Evolutionary conservation across 768 basidiomycete species (phyloP), one percentile per base, ranked within the genome.

Genomic region (Rubroboletus pulcherrimus): DNA sequence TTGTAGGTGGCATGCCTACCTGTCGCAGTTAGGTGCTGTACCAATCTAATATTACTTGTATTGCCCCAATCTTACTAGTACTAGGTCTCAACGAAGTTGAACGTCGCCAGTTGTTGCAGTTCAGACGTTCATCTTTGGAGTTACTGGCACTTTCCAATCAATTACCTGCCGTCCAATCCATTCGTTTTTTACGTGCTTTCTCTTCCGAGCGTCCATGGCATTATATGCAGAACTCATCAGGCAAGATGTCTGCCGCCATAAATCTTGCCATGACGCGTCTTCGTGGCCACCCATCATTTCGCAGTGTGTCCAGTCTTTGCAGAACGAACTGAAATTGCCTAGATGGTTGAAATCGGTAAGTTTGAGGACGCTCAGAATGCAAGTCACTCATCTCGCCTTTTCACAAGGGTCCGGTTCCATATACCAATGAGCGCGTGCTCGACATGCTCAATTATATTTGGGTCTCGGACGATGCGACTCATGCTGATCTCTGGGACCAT

Each of bases 261-360:
- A 33, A 4, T 14, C 35, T 14, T 41, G 31, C 30, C 19, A 46
- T 15, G 54, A 51, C 35, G 11, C 17, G 29, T 43, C 54, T 15
- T 51, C 29, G 26, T 55, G 54, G 48, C 54, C 33, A 11, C 11
- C 30, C 35, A 17, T 9, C 7, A 29, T 51, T 21, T 35, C 35
- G n/a, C 11, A 44, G 12, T 26, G 56, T 30, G 44, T 40, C 19
- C 57, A 7, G 19, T 50, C 49, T 24, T 19, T 55, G 7, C n/a
- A 31, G 14, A 41, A 15, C 29, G 34, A 41, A 5, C 19, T 58
- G 21, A 58, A 37, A 24, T 9, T 58, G 10, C 53, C 57, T 8
- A 19, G 33, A 5, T 55, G 48, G 42, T 34, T 56, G 14, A 41
- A 33, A 39, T 49, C 52, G 26, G 57, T 56, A 26, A 42, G 57